Evolutionary conservation across 2,329 filamentous ascomycete species (phyloP).

Genomic region (Trichoderma simmonsii): DNA sequence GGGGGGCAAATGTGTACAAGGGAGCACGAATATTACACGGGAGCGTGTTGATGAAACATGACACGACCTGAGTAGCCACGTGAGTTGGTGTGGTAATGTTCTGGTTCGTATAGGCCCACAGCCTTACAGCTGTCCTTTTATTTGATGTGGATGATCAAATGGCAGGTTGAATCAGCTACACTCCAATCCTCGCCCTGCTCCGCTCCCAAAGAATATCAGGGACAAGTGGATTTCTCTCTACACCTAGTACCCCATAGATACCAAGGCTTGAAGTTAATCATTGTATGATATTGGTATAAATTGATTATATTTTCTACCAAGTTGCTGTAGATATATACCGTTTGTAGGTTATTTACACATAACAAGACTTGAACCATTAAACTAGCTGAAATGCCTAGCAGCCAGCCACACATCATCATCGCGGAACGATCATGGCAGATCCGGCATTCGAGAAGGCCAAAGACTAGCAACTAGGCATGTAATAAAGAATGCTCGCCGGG

Average conservation of each 20-base stretch:
- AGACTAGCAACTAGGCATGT: no score
- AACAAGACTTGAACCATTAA: no score
- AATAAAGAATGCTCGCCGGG: no score
- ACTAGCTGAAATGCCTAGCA: no score
- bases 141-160: neutral
- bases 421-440: no score
- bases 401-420: no score
- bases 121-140: no score
- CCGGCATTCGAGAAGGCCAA: no score
- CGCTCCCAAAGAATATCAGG: neutral
- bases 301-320: no score
- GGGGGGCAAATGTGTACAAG: neutral
- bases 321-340: no score
- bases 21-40: neutral
- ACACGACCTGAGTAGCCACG: neutral
- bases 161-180: neutral
- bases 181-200: neutral
- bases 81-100: neutral
- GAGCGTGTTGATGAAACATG: neutral
- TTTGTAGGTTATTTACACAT: no score
- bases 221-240: neutral
- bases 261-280: neutral
- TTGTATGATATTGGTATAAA: neutral
- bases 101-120: neutral
- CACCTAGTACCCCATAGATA: neutral